Evolutionary conservation across 805 yeast species (phyloP).

Genomic region (Lipomyces yamadae): DNA sequence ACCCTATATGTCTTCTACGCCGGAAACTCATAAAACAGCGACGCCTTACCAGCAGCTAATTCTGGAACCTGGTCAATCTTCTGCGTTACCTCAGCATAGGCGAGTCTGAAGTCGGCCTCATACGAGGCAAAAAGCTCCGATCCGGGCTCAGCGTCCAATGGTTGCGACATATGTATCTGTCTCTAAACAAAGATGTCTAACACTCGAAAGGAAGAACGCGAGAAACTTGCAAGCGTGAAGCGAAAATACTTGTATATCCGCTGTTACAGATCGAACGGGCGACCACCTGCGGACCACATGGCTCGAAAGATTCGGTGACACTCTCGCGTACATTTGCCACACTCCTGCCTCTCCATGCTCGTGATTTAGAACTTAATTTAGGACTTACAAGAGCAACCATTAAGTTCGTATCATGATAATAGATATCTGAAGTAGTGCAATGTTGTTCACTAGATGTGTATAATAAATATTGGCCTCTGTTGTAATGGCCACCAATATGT

Average conservation of each 20-base stretch:
- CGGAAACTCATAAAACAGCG: slow-evolving; percentile 8
- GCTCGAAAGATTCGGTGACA: not conserved
- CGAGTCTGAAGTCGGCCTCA: slow-evolving; percentile 73
- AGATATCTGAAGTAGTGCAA: too few species aligned
- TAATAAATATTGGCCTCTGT: too few species aligned
- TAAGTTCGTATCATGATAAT: too few species aligned
- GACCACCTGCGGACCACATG: not conserved
- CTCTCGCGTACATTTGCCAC: not conserved
- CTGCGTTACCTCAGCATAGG: slow-evolving; percentile 70
- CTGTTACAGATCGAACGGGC: not conserved
- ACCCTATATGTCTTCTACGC: not conserved
- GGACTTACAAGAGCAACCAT: too few species aligned
- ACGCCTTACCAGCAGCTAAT: slow-evolving; percentile 49
- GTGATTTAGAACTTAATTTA: too few species aligned
- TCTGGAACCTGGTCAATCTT: slow-evolving; percentile 62
- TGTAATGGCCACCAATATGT: too few species aligned
- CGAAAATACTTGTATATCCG: not conserved
- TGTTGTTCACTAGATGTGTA: too few species aligned
- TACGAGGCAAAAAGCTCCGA: slow-evolving; percentile 64
- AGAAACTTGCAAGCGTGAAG: not conserved
- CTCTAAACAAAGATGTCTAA: not conserved
- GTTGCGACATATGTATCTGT: slow-evolving; percentile 12
- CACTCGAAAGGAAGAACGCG: too few species aligned
- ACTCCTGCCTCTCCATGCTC: too few species aligned
- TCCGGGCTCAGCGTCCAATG: slow-evolving; percentile 37